phyloP scores from a whole-genome alignment of 768 basidiomycete species.

The Coprinopsis sp. region DNA sequence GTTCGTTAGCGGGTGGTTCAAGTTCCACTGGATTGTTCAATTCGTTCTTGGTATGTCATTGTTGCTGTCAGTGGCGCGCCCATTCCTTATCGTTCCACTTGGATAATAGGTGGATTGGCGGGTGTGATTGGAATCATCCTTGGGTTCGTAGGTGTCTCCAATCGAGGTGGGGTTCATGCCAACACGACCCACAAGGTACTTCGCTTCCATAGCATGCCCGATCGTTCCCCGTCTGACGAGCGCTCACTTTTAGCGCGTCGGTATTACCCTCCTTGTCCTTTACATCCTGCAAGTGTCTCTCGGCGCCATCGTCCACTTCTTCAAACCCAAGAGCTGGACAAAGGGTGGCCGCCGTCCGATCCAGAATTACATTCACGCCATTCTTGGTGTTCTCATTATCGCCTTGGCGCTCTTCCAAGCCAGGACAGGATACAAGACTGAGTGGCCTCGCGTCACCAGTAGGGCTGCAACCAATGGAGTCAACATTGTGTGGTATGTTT shows the following conservation, averaged over 20 bases:
- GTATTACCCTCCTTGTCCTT: slow-evolving; percentile 44
- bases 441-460: slow-evolving; percentile 48
- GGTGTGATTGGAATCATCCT: slow-evolving; percentile 42
- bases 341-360: slow-evolving; percentile 38
- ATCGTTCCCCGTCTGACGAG: background rate
- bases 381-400: slow-evolving; percentile 48
- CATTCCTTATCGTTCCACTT: background rate
- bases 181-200: slow-evolving; percentile 47
- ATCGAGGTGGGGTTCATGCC: slow-evolving; percentile 32
- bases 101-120: slow-evolving; percentile 33
- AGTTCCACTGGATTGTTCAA: slow-evolving; percentile 46
- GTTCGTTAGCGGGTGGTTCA: slow-evolving; percentile 45
- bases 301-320: slow-evolving; percentile 50
- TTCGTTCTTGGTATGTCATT: slow-evolving; percentile 37
- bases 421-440: slow-evolving; percentile 38
- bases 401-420: slow-evolving; percentile 48
- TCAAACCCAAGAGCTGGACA: slow-evolving; percentile 42
- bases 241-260: slow-evolving; percentile 35
- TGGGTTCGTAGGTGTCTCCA: slow-evolving; percentile 35
- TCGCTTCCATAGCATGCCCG: background rate
- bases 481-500: slow-evolving; percentile 41
- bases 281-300: slow-evolving; percentile 45
- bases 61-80: background rate
- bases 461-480: slow-evolving; percentile 33
- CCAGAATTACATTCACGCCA: slow-evolving; percentile 56